Evolutionary conservation across 192 early-diverging fungal genomes (phyloP), one percentile per base, ranked within the genome.

Genomic region (Paraglomus brasilianum): DNA sequence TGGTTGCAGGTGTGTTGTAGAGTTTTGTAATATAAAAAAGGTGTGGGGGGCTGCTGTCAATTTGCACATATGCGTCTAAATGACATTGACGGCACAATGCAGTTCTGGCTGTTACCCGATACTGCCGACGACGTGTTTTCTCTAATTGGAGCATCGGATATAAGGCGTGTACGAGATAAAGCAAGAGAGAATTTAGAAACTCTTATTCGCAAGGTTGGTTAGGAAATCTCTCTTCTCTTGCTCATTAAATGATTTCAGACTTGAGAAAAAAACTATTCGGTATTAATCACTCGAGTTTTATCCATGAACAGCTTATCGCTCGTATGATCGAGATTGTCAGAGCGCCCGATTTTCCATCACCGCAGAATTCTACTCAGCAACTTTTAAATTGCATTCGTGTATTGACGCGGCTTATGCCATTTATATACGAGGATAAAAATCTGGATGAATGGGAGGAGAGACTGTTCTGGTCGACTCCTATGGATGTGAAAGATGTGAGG

Each of bases 121-220:
- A 78, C 80, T 7, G 77, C 85, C 49, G 91, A 95, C 66, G 95
- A 95, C 75, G 83, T 95, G 15, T 95, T 92, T 76, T 89, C 93
- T 50, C 85, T 95, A 30, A 86, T 94, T 42, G 85, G 88, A 19
- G 86, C 90, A 8, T 88, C 89, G 40, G 95, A 97, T 73, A 91
- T 95, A 50, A 80, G 95, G 38, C 77, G 83, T 43, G 86, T 91
- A 14, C 80, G 92, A 42, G 91, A 95, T 72, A 70, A 78, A 14
- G 87, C 91, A 13, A 82, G 81, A 42, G 87, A 88, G 64, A 94
- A 95, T 80, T 78, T 93, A 65, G 84, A 85, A 74, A 91, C 87
- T 17, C 76, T 95, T 17, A 71, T 95, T 40, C 75, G 81, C 57
- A 92, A 91, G 82, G 89, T 93, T 46, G n/a, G 45, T 51, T 43